Percentiles rank a stretch among this genome's conserved stretches.
phyloP scores from a whole-genome alignment of 2,329 filamentous ascomycete genomes.

The Grosmannia huntii region DNA sequence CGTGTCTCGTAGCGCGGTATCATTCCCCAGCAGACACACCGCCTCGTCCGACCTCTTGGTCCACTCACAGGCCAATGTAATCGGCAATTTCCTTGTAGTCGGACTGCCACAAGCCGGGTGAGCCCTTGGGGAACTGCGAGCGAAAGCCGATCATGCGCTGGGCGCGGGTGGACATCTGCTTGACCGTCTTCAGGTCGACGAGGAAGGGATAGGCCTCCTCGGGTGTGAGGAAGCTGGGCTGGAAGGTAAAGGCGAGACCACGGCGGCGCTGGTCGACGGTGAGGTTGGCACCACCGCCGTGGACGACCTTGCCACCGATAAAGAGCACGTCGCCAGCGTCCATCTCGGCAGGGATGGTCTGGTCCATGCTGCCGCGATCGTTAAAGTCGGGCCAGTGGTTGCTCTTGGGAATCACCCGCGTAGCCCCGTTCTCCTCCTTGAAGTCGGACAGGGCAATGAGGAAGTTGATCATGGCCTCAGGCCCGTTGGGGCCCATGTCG shows the following conservation, averaged over 20 bases:
- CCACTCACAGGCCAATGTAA: not conserved
- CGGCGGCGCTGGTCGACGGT: conserved; percentile 9
- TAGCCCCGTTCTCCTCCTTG: conserved; percentile 18
- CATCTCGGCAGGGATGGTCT: conserved; percentile 15
- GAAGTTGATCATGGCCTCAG: conserved; percentile 12
- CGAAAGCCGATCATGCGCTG: conserved; percentile 18
- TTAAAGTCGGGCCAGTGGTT: conserved; percentile 14
- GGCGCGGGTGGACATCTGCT: conserved; percentile 7
- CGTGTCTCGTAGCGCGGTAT: too few species aligned
- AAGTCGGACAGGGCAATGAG: conserved; percentile 18
- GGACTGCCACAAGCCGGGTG: conserved; percentile 16
- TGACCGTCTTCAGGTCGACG: not conserved
- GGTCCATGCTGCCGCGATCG: conserved; percentile 11
- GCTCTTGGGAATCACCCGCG: conserved; percentile 18
- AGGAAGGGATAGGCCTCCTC: conserved; percentile 18
- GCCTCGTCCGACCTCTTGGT: not conserved
- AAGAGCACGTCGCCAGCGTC: conserved; percentile 18
- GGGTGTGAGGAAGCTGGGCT: conserved; percentile 17
- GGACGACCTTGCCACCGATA: conserved; percentile 20
- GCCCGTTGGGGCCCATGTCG: conserved; percentile 15
- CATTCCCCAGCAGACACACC: too few species aligned
- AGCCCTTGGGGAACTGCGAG: conserved; percentile 16
- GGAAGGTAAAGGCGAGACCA: conserved; percentile 15
- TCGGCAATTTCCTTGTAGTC: conserved; percentile 12
- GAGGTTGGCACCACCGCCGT: conserved; percentile 19